Conservation (phyloP, 2,329 filamentous ascomycete species). For the Aspergillus terreus region DNA sequence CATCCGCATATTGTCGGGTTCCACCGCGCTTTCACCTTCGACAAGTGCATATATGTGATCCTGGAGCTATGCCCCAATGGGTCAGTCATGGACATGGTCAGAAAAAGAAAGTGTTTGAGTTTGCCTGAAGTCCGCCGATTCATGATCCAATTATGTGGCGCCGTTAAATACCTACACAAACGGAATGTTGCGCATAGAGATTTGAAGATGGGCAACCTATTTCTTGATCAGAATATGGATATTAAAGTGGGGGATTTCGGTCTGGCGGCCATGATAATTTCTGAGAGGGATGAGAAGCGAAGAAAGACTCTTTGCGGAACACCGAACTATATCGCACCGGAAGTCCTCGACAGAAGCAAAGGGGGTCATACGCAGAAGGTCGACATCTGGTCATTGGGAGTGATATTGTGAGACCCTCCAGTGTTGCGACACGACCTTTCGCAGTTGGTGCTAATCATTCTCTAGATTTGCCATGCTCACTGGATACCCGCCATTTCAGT, state of each 20-base stretch:
- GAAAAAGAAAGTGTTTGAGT: conserved; percentile 82
- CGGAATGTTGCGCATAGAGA: conserved; percentile 96
- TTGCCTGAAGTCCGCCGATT: conserved; percentile 93
- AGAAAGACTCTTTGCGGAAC: conserved; percentile 94
- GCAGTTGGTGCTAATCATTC: conserved; percentile 16
- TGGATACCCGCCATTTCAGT: conserved; percentile 94
- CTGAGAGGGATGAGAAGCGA: conserved; percentile 80
- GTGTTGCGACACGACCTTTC: conserved; percentile 1
- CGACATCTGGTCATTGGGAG: conserved; percentile 95
- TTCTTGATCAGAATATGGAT: conserved; percentile 91
- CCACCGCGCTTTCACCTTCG: conserved; percentile 86
- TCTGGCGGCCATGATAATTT: conserved; percentile 83
- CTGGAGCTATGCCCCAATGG: conserved; percentile 93
- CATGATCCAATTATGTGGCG: conserved; percentile 89
- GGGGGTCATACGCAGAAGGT: conserved; percentile 97
- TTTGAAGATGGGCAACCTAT: conserved; percentile 97
- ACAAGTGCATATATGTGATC: conserved; percentile 86
- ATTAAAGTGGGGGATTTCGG: conserved; percentile 98
- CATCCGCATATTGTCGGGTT: conserved; percentile 97
- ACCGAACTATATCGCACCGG: conserved; percentile 96
- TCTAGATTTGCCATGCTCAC: conserved; percentile 88
- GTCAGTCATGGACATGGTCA: conserved; percentile 96
- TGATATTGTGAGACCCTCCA: conserved; percentile 72
- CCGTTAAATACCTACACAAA: conserved; percentile 96
- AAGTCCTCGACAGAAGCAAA: conserved; percentile 90